These are phyloP conservation scores for Tripterygium wilfordii DNA, from an alignment of 177 flowering plant species.

Conservation along the genomic window DNA sequence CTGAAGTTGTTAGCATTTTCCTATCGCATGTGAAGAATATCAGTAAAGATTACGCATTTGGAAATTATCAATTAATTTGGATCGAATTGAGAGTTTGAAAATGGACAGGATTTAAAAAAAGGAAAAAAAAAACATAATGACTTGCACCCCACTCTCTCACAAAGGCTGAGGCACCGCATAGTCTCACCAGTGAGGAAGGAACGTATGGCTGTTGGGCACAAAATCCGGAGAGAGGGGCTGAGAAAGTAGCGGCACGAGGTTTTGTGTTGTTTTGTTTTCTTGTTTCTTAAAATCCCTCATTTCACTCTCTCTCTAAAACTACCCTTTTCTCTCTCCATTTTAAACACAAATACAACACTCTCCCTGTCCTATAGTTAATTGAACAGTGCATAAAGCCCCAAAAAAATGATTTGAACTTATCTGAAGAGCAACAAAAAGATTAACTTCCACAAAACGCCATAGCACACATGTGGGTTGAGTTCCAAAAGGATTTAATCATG, in stretches of 20 bases:
- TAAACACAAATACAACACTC: neutral
- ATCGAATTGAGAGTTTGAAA: neutral
- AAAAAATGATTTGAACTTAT: conserved; percentile 36
- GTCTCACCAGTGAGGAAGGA: conserved; percentile 25
- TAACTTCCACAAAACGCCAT: conserved; percentile 14
- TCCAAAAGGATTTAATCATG: conserved; percentile 5
- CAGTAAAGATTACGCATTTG: too few species aligned
- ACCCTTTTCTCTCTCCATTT: conserved; percentile 3
- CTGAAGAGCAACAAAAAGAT: conserved; percentile 11
- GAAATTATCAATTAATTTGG: conserved; percentile 4
- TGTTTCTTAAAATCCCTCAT: conserved; percentile 3
- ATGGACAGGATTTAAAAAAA: too few species aligned
- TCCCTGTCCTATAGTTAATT: neutral
- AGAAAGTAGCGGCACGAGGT: conserved; percentile 40
- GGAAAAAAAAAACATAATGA: too few species aligned
- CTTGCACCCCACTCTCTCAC: neutral
- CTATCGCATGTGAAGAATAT: too few species aligned
- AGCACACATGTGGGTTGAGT: conserved; percentile 8
- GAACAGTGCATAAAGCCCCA: neutral
- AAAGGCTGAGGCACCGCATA: conserved; percentile 42
- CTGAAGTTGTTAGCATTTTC: too few species aligned
- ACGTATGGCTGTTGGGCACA: conserved; percentile 41
- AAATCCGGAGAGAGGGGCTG: conserved; percentile 24
- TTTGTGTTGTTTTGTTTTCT: conserved; percentile 20
- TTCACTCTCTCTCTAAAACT: conserved; percentile 15